Base-by-base conservation (phyloP, 2,329 filamentous ascomycete species). In the Sarocladium strictum region DNA sequence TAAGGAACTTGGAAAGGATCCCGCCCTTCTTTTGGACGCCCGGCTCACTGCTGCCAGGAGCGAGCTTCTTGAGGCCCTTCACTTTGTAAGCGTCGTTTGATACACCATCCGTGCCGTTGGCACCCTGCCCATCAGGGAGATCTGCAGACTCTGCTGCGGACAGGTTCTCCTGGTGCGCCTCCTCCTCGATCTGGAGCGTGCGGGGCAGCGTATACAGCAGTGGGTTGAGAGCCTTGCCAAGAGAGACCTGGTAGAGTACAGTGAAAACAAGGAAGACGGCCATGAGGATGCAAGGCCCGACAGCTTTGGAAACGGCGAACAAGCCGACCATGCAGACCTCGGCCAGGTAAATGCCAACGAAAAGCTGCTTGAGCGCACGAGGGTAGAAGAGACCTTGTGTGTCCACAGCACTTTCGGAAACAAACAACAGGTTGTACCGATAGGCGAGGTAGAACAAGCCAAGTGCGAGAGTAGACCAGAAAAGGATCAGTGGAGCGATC, bases 371-470 rank as follows among this genome's bases (percentile, higher is more conserved):
- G 41, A 97, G 78, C 4, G 90, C 92, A 23, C 90, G 87, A 1
- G 90, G 87, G 66, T 96, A 97, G 63, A 90, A 85, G 21, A 93
- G 83, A 50, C 94, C 93, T 64, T 90, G 90, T 49, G 91, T 96
- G 65, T 97, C 92, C 59, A 96, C 84, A 58, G 84, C 76, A 12
- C 87, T 80, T 60, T 91, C 87, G 49, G 83, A 86, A 14, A 94
- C 88, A 67, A 89, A 96, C 21, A 96, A 76, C 53, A 96, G 70
- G 70, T 93, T 92, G 78, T 96, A 96, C 35, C 88, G 83, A 74
- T 91, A 96, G 54, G 89, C 87, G 53, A 90, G 77, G 69, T 95
- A 94, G 73, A 95, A 89, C 50, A 95, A 74, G 40, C 76, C 81
- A 58, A 96, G 80, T 32, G 87, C 90, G 37, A 92, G 74, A 1